Base-by-base conservation (phyloP, 257 asterid species). In the Rauvolfia tetraphylla region DNA sequence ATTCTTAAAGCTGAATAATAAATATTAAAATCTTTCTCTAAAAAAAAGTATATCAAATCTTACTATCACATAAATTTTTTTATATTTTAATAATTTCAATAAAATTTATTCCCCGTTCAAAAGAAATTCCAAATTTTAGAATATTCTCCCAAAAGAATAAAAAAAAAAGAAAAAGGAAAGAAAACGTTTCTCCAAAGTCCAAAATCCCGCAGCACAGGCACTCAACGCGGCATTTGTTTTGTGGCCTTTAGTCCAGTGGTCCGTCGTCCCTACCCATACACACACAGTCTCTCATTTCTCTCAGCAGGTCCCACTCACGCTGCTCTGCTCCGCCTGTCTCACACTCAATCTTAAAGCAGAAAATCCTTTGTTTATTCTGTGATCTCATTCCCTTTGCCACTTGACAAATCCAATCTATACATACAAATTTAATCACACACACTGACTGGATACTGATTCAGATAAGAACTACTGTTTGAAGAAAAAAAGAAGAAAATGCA, bases 201-300 rank as follows among this genome's bases (percentile, higher is more conserved):
- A 2, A 15, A 67, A 67, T 81, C 83, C 85, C 83, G 79, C 84
- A 81, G 85, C 83, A 77, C 78, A 78, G 82, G 85, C 83, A 77
- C 78, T 79, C 68, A 83, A 86, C 88, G 89, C 90, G 93, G 87
- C 84, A 77, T 85, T 79, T 42, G 75, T 73, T 74, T 46, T 46
- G 75, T 53, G 78, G 73, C 82, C 65, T 82, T 79, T 81, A 61
- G 77, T 78, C 84, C 75, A 34, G 58, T 36, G 9, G 74, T 41
- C 68, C 51, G 53, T 5, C 38, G 5, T 54, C 39, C 38, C 70
- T 39, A 59, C 48, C 0, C 61, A 7, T 57, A 36, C 42, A n/a
- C n/a, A n/a, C n/a, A n/a, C n/a, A n/a, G n/a, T n/a, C n/a, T 2
- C 41, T 0, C 22, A 0, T 5, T 22, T 2, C 54, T 15, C 54